Evolutionary conservation across 805 yeast genomes (phyloP).

Genomic region (Yamadazyma sp.): DNA sequence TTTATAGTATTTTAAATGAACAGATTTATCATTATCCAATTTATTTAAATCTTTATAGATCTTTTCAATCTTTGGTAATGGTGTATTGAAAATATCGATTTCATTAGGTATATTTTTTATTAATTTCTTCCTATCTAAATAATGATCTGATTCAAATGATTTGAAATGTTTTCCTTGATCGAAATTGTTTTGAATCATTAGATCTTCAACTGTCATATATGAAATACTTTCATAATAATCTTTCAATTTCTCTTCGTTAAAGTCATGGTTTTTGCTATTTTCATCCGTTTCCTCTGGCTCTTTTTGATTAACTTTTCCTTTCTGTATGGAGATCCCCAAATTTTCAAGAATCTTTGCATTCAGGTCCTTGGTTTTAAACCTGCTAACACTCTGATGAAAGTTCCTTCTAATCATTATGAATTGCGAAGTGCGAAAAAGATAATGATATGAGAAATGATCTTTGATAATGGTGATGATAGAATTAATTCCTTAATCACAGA

Average conservation of each 20-base stretch:
- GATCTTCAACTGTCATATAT: slow-evolving; percentile 37
- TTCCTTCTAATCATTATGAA: background rate
- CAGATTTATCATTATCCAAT: slow-evolving; percentile 35
- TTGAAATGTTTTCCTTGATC: slow-evolving; percentile 35
- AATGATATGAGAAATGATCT: too few relatives aligned
- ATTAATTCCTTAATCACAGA: too few relatives aligned
- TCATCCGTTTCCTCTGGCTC: slow-evolving; percentile 2
- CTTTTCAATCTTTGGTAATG: slow-evolving; percentile 26
- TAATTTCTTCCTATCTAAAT: slow-evolving; percentile 28
- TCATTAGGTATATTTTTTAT: slow-evolving; percentile 34
- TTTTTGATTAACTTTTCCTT: slow-evolving; percentile 17
- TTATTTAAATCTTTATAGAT: slow-evolving; percentile 28
- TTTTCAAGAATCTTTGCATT: slow-evolving; percentile 20
- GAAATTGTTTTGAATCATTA: slow-evolving; percentile 31
- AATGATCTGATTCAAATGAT: slow-evolving; percentile 32
- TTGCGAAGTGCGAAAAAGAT: too few relatives aligned
- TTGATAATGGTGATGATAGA: too few relatives aligned
- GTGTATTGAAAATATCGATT: slow-evolving; percentile 30
- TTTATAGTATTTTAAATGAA: slow-evolving; percentile 36
- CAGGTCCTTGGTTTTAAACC: slow-evolving; percentile 2
- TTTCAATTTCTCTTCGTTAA: slow-evolving; percentile 7
- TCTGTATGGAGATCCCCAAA: slow-evolving; percentile 30
- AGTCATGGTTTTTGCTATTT: background rate
- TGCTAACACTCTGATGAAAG: background rate
- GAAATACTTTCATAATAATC: slow-evolving; percentile 26